Conservation (phyloP, 768 basidiomycete species). For the Auriculariales sp. region DNA sequence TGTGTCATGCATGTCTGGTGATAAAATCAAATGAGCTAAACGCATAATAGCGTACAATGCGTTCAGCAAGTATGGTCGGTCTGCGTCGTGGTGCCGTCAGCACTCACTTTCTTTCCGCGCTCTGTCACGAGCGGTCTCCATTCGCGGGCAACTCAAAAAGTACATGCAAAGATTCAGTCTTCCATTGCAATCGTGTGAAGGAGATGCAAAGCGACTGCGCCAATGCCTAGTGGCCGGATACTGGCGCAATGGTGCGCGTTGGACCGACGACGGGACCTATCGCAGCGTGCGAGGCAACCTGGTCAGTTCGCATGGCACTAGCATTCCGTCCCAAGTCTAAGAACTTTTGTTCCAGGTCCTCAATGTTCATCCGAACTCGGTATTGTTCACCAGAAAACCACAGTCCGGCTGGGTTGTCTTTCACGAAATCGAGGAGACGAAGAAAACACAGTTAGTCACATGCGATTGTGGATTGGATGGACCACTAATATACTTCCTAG, state of each 20-base stretch:
- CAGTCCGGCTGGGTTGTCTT: slow-evolving; percentile 87
- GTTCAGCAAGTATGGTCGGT: slow-evolving; percentile 67
- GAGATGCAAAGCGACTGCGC: slow-evolving; percentile 70
- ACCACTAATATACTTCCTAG: slow-evolving; percentile 22
- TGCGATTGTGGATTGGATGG: slow-evolving; percentile 8
- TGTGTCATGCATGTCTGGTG: slow-evolving; percentile 14
- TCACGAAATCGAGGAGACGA: slow-evolving; percentile 94
- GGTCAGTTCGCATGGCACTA: slow-evolving; percentile 26
- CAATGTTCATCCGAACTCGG: slow-evolving; percentile 86
- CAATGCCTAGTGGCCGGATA: slow-evolving; percentile 86
- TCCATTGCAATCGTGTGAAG: slow-evolving; percentile 74
- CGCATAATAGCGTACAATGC: slow-evolving; percentile 69
- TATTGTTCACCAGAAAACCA: slow-evolving; percentile 85
- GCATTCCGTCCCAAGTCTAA: slow-evolving; percentile 1
- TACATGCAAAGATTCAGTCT: slow-evolving; percentile 86
- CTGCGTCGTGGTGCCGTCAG: slow-evolving; percentile 84
- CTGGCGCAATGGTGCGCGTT: slow-evolving; percentile 85
- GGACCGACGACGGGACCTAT: slow-evolving; percentile 89
- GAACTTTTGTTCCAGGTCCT: slow-evolving; percentile 36
- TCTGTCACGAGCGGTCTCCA: slow-evolving; percentile 85
- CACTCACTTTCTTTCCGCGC: slow-evolving; percentile 90
- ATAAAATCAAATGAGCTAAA: background rate
- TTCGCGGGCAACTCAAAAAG: slow-evolving; percentile 87
- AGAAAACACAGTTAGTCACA: slow-evolving; percentile 69
- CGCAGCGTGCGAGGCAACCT: slow-evolving; percentile 74